Conservation (phyloP, 2,329 filamentous ascomycete species). For the Parastagonospora nodorum region DNA sequence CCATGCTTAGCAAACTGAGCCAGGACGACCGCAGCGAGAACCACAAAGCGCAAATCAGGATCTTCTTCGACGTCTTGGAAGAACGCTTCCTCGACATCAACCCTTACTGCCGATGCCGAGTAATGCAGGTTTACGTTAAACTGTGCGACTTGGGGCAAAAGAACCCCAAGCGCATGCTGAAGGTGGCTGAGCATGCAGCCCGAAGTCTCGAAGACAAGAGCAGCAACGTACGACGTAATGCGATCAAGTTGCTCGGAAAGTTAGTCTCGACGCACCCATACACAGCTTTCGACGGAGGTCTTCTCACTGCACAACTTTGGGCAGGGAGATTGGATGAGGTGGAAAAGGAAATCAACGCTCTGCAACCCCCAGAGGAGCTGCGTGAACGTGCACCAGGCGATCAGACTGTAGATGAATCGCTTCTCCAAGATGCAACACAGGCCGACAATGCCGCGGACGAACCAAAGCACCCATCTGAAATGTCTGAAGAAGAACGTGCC, state of each 20-base stretch:
- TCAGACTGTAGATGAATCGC: conserved; percentile 71
- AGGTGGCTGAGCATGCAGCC: conserved; percentile 82
- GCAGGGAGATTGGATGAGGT: conserved; percentile 78
- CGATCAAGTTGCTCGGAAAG: conserved; percentile 86
- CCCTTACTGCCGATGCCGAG: conserved; percentile 89
- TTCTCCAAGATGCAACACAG: conserved; percentile 89
- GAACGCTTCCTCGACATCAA: conserved; percentile 96
- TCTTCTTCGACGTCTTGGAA: conserved; percentile 95
- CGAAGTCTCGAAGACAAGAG: conserved; percentile 96
- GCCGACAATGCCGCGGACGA: conserved; percentile 57
- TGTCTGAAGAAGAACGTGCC: conserved; percentile 79
- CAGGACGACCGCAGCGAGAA: conserved; percentile 80
- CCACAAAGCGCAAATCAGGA: conserved; percentile 91
- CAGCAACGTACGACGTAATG: conserved; percentile 93
- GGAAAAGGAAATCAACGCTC: conserved; percentile 77
- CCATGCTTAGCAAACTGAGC: conserved; percentile 86
- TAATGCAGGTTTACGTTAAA: conserved; percentile 90
- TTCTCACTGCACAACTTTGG: conserved; percentile 87
- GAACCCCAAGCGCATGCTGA: conserved; percentile 89
- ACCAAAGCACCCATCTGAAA: conserved; percentile 62
- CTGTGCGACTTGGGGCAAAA: conserved; percentile 90
- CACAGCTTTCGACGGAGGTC: conserved; percentile 64
- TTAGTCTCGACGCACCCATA: conserved; percentile 95
- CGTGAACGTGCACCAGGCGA: conserved; percentile 68
- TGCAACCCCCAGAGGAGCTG: conserved; percentile 80